Evolutionary conservation across 1,139 yeast species (phyloP), one percentile per base, ranked within the genome.

Genomic region (Debaryomyces coudertii): DNA sequence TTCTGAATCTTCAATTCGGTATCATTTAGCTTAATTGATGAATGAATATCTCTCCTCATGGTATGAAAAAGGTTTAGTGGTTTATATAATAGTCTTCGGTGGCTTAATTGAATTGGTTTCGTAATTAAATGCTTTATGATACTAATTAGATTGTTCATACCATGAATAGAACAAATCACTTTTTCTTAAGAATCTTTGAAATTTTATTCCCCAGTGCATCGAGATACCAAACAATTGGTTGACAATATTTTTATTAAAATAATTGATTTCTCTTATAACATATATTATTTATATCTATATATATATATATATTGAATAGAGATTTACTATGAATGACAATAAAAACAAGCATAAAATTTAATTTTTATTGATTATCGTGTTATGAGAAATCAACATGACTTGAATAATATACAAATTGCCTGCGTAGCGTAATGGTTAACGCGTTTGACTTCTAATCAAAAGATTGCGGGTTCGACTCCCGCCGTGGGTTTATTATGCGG

Each of bases 1-100:
- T 64, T 55, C 23, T 77, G 65, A 54, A 85, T 75, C 47, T 73
- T 68, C 29, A 58, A 55, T 58, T 85, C 90, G 0, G 78, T 68
- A 1, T 71, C 71, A 40, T 72, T 76, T 36, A 82, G 66, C 9
- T 52, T 52, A 45, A 82, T 68, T 5, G 49, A 24, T 11, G 53
- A 53, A 28, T 52, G 54, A 27, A 61, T 54, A 7, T 50, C 43
- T 42, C 66, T 52, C 35, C 53, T 61, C 67, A 63, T 64, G 7
- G 25, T 35, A 16, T 20, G 15, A 27, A 30, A 31, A 27, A 9
- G 7, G 11, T 18, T 15, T 9, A 28, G n/a, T 14, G 41, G 3
- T 27, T 27, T 28, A 20, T 38, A 16, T 28, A 20, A 11, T 11
- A 7, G 24, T 12, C 30, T 18, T 20, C 29, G 12, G 7, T 8